phyloP scores from a whole-genome alignment of 78 protist genomes.

The Neovahlkampfia damariscottae region DNA sequence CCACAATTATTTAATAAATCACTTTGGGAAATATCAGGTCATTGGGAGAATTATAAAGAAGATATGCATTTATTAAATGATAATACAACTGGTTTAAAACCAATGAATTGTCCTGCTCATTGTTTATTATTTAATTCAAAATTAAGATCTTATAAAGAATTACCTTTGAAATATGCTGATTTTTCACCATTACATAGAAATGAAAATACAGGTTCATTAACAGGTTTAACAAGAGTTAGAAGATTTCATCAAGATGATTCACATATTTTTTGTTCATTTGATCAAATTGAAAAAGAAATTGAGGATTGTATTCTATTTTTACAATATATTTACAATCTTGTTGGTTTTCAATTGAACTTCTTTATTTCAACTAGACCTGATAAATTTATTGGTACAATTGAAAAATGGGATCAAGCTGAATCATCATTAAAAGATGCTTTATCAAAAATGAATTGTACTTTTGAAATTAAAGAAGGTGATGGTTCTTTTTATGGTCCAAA shows the following conservation, averaged over 20 bases:
- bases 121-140: constrained; percentile 83
- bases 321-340: constrained; percentile 50
- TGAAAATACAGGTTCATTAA: constrained; percentile 93
- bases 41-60: constrained; percentile 83
- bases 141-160: constrained; percentile 82
- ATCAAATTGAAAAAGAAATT: constrained; percentile 59
- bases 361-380: constrained; percentile 82
- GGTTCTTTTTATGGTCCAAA: constrained; percentile 99
- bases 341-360: constrained; percentile 59
- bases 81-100: constrained; percentile 78
- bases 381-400: constrained; percentile 59
- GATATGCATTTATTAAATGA: constrained; percentile 12
- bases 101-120: constrained; percentile 99
- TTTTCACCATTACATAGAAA: constrained; percentile 96
- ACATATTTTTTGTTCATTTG: constrained; percentile 90
- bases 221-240: constrained; percentile 98
- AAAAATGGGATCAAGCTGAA: constrained; percentile 82
- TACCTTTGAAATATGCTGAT: constrained; percentile 96
- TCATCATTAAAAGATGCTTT: constrained; percentile 40
- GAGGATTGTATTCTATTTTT: constrained; percentile 49
- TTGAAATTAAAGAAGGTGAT: constrained; percentile 75
- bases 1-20: constrained; percentile 89
- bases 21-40: constrained; percentile 98
- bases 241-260: constrained; percentile 99
- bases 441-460: constrained; percentile 37